A percentile compares a stretch with the other conserved stretches of the same genome.
Evolutionary conservation across 2,329 filamentous ascomycete genomes (phyloP).

Genomic region (Botrytis cinerea): DNA sequence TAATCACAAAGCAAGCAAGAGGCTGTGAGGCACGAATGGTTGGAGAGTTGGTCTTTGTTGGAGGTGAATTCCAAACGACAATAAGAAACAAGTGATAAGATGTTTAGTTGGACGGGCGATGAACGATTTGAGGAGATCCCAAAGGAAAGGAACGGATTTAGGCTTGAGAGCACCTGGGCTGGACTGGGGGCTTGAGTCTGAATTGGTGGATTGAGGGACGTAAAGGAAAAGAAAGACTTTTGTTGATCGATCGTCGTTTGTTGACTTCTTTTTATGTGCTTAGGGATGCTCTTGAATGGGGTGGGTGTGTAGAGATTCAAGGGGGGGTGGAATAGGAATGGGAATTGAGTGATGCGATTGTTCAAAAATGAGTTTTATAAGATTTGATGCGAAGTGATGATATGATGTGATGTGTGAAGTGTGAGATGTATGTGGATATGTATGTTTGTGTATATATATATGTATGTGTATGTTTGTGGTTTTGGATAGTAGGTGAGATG

Average conservation of each 20-base stretch:
- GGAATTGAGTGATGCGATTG: neutral
- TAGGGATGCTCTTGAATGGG: neutral
- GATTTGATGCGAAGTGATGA: neutral
- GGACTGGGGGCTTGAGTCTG: neutral
- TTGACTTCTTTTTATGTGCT: neutral
- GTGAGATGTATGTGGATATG: neutral
- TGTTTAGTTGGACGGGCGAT: slow-evolving; percentile 13
- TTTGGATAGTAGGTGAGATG: neutral
- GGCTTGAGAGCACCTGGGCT: neutral
- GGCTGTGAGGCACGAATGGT: slow-evolving; percentile 26
- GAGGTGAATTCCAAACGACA: slow-evolving; percentile 37
- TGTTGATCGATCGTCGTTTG: neutral
- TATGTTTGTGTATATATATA: neutral
- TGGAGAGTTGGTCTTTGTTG: slow-evolving; percentile 35
- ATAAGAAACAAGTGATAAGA: slow-evolving; percentile 25
- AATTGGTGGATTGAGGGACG: slow-evolving; percentile 35
- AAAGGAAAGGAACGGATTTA: neutral
- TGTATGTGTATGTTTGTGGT: neutral
- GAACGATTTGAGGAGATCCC: neutral
- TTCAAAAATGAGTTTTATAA: neutral
- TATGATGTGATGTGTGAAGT: neutral
- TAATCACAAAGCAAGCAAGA: slow-evolving; percentile 31
- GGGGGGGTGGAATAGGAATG: neutral
- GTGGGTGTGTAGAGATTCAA: slow-evolving; percentile 35
- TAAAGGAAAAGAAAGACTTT: neutral